Evolutionary conservation across 2,329 filamentous ascomycete genomes (phyloP), one percentile per base, ranked within the genome.

Genomic region (Colletotrichum plurivorum): DNA sequence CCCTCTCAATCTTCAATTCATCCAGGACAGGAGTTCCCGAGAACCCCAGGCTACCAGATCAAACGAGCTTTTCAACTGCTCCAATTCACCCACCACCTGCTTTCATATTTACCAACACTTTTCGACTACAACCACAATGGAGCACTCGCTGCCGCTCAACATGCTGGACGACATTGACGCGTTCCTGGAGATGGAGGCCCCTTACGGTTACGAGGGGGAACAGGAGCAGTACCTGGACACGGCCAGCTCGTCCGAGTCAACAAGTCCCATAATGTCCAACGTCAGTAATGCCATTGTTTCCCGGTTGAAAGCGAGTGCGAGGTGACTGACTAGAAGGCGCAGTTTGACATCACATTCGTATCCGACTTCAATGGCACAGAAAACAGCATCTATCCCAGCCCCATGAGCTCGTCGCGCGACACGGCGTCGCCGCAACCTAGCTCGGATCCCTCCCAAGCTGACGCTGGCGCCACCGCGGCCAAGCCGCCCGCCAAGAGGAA

Each of bases 401-500:
- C 78, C 7, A 75, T 76, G 61, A 73, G 71, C 41, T 73, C 73
- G 6, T 45, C 53, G 54, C 70, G 71, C 4, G 71, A 67, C 49
- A 73, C 71, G 36, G 70, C 60, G 6, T 71, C 70, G 51, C 70
- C 70, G 45, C 70, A 70, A 27, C 67, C 71, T 5, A 49, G 31
- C 10, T 59, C 67, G 20, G 67, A 67, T 4, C 65, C 68, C 31
- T 36, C 31, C 10, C 31, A 36, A 36, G 10, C 31, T 5, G 59
- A 63, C 43, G n/a, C 51, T 13, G 55, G 55, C 13, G 56, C 45
- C 41, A 43, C 53, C 13, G 62, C 39, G 7, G 43, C 74, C 16
- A 84, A 84, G 71, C 75, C 80, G 1, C 77, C 80, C 4, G 75
- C 82, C 43, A 86, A 86, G 75, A 79, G 84, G 63, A 86, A 84